Percentiles rank a stretch among this genome's conserved stretches.
phyloP scores from a whole-genome alignment of 176 grass and related monocot genomes.

The Eleusine coracana region DNA sequence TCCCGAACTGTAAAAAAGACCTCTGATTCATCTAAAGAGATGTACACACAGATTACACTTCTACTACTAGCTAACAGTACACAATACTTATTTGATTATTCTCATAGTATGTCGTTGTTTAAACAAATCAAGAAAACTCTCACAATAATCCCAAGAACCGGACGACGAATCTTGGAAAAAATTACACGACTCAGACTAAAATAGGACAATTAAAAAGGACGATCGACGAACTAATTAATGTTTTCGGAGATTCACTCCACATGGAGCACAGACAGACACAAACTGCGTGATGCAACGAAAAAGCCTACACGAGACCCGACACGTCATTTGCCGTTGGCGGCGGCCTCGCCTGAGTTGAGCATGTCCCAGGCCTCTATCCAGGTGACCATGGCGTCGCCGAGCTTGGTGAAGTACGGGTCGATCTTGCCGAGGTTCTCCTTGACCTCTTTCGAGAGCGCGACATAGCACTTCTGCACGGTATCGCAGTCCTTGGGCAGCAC shows the following conservation, averaged over 20 bases:
- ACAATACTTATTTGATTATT: conserved; percentile 25
- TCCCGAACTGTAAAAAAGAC: background rate
- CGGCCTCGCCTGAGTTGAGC: conserved; percentile 33
- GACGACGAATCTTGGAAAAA: conserved; percentile 1
- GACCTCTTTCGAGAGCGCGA: conserved; percentile 59
- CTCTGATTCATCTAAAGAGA: background rate
- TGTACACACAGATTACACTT: background rate
- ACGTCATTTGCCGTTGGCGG: conserved; percentile 41
- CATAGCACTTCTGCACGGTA: conserved; percentile 68
- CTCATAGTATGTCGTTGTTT: background rate
- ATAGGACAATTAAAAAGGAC: background rate
- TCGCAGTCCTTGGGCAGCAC: conserved; percentile 54
- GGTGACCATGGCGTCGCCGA: conserved; percentile 35
- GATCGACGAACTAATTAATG: conserved; percentile 12
- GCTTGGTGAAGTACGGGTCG: conserved; percentile 32
- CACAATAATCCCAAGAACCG: background rate
- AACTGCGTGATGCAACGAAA: conserved; percentile 3
- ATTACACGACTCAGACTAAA: background rate
- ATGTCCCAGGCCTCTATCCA: conserved; percentile 44
- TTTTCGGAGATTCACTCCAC: background rate
- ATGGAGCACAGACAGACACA: background rate
- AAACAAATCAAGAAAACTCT: conserved; percentile 6
- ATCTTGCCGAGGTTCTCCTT: conserved; percentile 51
- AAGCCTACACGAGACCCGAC: conserved; percentile 24
- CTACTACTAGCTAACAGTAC: background rate